phyloP scores from a whole-genome alignment of 495 filamentous ascomycete species.

The Penicillium argentinense region DNA sequence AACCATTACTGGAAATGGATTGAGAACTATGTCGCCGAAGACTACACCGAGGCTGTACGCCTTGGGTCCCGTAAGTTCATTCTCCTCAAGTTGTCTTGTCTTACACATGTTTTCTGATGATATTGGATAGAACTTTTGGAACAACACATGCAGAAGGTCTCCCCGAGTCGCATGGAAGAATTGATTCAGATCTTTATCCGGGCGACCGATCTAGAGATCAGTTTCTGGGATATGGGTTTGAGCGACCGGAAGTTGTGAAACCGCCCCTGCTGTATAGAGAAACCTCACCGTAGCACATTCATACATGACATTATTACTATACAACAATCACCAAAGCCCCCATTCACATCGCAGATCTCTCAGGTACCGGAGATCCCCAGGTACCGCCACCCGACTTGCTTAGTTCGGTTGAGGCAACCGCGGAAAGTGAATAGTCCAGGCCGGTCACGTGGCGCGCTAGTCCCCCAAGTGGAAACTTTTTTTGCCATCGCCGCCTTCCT shows the following conservation, averaged over 20 bases:
- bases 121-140: constrained; percentile 62
- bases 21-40: constrained; percentile 75
- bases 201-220: constrained; percentile 86
- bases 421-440: constrained; percentile 7
- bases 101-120: constrained; percentile 24
- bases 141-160: constrained; percentile 65
- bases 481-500: constrained; percentile 23
- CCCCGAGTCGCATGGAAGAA: constrained; percentile 73
- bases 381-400: neutral
- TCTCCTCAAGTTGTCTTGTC: no score
- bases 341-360: no score
- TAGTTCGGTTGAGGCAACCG: neutral
- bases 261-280: neutral
- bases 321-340: no score
- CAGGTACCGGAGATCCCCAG: no score
- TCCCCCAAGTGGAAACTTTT: constrained; percentile 18
- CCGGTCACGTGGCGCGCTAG: constrained; percentile 20
- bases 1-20: constrained; percentile 94
- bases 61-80: constrained; percentile 60
- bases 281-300: neutral
- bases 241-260: constrained; percentile 29
- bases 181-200: constrained; percentile 80
- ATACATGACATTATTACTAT: no score
- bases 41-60: constrained; percentile 69
- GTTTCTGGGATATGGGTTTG: constrained; percentile 84